A percentile compares a stretch with the other conserved stretches of the same genome.
Evolutionary conservation across 768 basidiomycete genomes (phyloP).

Genomic region (Tylopilus subfusipes): DNA sequence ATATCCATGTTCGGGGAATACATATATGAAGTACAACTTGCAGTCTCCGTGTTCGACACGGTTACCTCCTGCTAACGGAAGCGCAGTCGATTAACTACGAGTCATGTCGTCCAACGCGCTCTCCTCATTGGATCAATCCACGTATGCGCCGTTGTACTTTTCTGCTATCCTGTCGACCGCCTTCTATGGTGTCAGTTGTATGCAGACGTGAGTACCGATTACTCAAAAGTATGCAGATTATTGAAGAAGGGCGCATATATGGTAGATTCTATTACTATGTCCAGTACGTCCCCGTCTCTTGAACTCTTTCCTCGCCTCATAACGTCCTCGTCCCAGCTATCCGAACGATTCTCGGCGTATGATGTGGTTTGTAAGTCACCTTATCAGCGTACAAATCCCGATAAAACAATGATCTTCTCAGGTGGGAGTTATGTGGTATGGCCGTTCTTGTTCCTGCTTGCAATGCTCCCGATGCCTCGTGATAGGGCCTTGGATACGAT

Average conservation of each 20-base stretch:
- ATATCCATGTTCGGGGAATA: too few species aligned
- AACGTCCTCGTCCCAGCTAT: not conserved
- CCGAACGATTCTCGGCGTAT: not conserved
- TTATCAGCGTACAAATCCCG: not conserved
- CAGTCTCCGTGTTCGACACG: not conserved
- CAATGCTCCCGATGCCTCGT: not conserved
- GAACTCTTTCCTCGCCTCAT: not conserved
- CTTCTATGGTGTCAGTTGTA: conserved; percentile 4
- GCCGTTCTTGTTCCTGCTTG: not conserved
- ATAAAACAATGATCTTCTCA: not conserved
- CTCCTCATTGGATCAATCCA: not conserved
- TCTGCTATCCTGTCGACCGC: not conserved
- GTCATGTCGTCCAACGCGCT: not conserved
- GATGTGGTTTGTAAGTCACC: conserved; percentile 4
- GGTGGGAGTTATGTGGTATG: conserved; percentile 14
- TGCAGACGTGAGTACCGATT: conserved; percentile 10
- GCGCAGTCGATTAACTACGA: not conserved
- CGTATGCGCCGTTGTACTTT: not conserved
- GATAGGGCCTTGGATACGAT: conserved; percentile 8
- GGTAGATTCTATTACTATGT: conserved; percentile 11
- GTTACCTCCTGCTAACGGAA: not conserved
- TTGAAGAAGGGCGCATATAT: not conserved
- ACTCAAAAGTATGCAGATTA: not conserved
- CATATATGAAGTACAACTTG: not conserved
- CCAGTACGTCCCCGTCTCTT: not conserved